Conservation (phyloP, 345 rosid genomes). For the Balakata baccata region DNA sequence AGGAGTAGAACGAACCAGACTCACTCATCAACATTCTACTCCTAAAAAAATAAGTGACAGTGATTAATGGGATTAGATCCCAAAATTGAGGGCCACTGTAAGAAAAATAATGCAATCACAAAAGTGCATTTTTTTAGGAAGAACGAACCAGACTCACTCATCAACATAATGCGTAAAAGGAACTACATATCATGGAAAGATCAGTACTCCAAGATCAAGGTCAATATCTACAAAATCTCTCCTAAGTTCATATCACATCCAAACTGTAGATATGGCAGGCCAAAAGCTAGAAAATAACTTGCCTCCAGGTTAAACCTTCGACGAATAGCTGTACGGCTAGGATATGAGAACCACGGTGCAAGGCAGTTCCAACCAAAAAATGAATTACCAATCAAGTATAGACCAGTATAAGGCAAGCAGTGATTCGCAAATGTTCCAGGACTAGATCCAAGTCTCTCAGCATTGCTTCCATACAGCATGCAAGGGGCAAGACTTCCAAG, state of each 20-base stretch:
- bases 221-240: background rate
- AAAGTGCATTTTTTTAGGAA: background rate
- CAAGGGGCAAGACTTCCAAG: slow-evolving; percentile 90
- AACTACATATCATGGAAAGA: background rate
- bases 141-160: background rate
- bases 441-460: slow-evolving; percentile 74
- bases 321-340: slow-evolving; percentile 72
- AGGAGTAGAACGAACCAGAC: background rate
- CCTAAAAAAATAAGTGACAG: background rate
- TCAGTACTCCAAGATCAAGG: background rate
- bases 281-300: slow-evolving; percentile 22
- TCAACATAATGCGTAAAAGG: background rate
- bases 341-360: slow-evolving; percentile 84
- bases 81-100: background rate
- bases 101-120: background rate
- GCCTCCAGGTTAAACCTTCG: slow-evolving; percentile 89
- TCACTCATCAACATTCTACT: too few relatives aligned
- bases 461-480: slow-evolving; percentile 83
- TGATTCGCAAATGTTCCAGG: slow-evolving; percentile 76
- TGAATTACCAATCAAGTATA: slow-evolving; percentile 63
- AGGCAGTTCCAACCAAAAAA: slow-evolving; percentile 70
- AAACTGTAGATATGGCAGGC: background rate
- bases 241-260: background rate
- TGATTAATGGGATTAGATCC: background rate
- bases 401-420: slow-evolving; percentile 66